These are phyloP conservation scores for Raddia distichophylla DNA, from an alignment of 176 grass and related monocot genomes.

Conservation along the genomic window DNA sequence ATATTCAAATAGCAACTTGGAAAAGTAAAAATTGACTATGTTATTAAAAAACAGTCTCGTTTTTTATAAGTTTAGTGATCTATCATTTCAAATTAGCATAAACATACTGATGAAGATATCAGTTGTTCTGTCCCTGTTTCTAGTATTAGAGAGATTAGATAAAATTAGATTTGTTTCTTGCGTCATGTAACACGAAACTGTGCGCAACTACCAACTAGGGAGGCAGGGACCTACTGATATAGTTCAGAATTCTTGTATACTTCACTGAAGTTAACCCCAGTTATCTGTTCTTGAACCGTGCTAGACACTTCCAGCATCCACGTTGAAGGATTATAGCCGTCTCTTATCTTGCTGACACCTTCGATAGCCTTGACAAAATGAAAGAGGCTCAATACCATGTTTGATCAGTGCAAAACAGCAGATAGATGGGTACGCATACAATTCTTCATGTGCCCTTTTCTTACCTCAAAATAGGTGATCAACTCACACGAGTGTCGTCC, in stretches of 20 bases:
- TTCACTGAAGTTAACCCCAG: slow-evolving; percentile 56
- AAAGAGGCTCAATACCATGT: slow-evolving; percentile 16
- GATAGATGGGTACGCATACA: slow-evolving; percentile 16
- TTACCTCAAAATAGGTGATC: slow-evolving; percentile 80
- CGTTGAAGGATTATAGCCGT: slow-evolving; percentile 88
- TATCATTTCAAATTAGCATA: not conserved
- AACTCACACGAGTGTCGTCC: slow-evolving; percentile 65
- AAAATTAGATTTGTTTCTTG: not conserved
- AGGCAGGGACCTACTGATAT: slow-evolving; percentile 43
- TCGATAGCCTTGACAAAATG: slow-evolving; percentile 50
- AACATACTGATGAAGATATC: not conserved
- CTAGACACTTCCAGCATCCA: slow-evolving; percentile 87
- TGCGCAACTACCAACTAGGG: not conserved
- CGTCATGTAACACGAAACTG: not conserved
- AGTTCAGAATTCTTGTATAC: slow-evolving; percentile 77
- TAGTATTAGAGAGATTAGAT: slow-evolving; percentile 3
- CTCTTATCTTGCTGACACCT: slow-evolving; percentile 74
- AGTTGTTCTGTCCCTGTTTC: not conserved
- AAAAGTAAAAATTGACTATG: not conserved
- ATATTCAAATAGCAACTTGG: slow-evolving; percentile 13
- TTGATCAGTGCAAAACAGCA: not conserved
- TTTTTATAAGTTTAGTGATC: slow-evolving; percentile 32
- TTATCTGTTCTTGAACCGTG: slow-evolving; percentile 56
- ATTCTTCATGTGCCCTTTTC: not conserved
- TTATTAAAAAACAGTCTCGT: slow-evolving; percentile 22